phyloP scores from a whole-genome alignment of 2,329 filamentous ascomycete species.

The Sarocladiaceae sp. region DNA sequence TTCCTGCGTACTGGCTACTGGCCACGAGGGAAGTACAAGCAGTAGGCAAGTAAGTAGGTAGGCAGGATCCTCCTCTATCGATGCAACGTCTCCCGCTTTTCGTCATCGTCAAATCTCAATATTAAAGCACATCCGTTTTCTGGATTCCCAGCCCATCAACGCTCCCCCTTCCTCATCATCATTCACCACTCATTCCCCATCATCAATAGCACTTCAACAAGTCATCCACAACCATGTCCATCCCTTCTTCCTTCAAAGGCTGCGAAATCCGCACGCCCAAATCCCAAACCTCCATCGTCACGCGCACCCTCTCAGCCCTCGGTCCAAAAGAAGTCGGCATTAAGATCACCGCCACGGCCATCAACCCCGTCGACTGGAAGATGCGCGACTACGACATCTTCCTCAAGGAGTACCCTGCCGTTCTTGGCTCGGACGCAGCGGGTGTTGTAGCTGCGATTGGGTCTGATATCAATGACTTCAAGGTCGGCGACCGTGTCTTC shows the following conservation, averaged over 20 bases:
- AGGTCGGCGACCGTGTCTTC: conserved; percentile 19
- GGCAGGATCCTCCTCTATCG: too few relatives aligned
- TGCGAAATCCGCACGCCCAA: not conserved
- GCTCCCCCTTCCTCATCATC: too few relatives aligned
- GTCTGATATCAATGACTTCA: conserved; percentile 7
- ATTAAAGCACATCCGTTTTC: too few relatives aligned
- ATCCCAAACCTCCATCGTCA: not conserved
- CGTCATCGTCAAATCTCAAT: too few relatives aligned
- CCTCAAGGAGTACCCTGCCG: conserved; percentile 13
- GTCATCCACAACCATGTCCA: not conserved
- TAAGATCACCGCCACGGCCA: conserved; percentile 19
- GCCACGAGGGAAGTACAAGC: too few relatives aligned
- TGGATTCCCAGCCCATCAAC: too few relatives aligned
- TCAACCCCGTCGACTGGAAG: conserved; percentile 31
- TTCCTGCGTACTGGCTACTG: too few relatives aligned
- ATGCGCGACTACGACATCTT: conserved; percentile 22
- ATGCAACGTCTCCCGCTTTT: too few relatives aligned
- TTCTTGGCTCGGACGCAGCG: conserved; percentile 14
- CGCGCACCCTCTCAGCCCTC: conserved; percentile 12
- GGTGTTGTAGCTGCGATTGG: conserved; percentile 12
- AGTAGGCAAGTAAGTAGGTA: too few relatives aligned
- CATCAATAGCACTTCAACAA: too few relatives aligned
- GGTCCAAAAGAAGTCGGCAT: conserved; percentile 17
- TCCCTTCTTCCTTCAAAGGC: not conserved
- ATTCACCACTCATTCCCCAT: too few relatives aligned